Evolutionary conservation across 768 basidiomycete genomes (phyloP).

Genomic region (Podaxis sp.): DNA sequence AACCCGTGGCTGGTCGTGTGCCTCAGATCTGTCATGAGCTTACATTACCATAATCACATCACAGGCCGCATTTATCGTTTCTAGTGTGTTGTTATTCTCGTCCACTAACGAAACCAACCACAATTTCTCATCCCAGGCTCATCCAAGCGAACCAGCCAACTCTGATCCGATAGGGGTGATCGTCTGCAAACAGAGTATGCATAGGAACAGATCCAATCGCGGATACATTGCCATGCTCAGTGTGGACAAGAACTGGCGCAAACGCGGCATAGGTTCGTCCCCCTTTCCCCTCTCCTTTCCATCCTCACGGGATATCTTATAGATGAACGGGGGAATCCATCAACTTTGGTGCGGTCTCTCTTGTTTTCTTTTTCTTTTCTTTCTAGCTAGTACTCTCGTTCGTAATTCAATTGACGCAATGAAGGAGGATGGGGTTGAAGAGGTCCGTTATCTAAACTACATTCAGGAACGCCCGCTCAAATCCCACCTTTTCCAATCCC

Average conservation of each 20-base stretch:
- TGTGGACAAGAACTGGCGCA: slow-evolving; percentile 79
- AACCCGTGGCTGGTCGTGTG: slow-evolving; percentile 27
- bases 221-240: slow-evolving; percentile 99
- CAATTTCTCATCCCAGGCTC: slow-evolving; percentile 42
- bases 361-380: slow-evolving; percentile 29
- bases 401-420: slow-evolving; percentile 81
- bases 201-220: slow-evolving; percentile 70
- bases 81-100: slow-evolving; percentile 44
- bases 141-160: slow-evolving; percentile 40
- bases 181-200: slow-evolving; percentile 95
- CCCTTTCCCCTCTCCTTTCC: slow-evolving; percentile 30
- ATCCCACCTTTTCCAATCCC: slow-evolving; percentile 1
- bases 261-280: slow-evolving; percentile 86
- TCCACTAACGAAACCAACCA: not conserved
- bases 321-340: slow-evolving; percentile 35
- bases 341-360: slow-evolving; percentile 42
- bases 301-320: slow-evolving; percentile 45
- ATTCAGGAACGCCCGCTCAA: slow-evolving; percentile 6
- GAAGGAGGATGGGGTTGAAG: slow-evolving; percentile 79
- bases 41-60: slow-evolving; percentile 16
- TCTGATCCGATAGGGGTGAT: slow-evolving; percentile 83
- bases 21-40: slow-evolving; percentile 20
- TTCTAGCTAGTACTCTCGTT: slow-evolving; percentile 81
- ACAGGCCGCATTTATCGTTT: slow-evolving; percentile 87
- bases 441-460: slow-evolving; percentile 50